Evolutionary conservation across 306 rosid genomes (phyloP).

Genomic region (Rosa persica): DNA sequence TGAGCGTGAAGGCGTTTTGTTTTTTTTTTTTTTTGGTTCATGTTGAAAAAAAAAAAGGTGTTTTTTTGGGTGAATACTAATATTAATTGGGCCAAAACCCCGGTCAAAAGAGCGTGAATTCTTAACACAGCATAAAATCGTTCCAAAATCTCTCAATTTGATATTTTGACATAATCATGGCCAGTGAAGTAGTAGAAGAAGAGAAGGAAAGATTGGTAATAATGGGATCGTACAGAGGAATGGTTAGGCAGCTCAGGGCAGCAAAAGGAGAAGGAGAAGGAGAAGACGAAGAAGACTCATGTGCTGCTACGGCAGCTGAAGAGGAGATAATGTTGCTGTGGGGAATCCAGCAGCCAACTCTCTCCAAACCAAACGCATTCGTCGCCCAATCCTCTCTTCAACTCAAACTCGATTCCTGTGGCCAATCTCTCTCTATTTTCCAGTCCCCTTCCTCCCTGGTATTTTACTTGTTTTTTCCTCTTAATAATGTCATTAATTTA

Average conservation of each 20-base stretch:
- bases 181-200: slow-evolving; percentile 1
- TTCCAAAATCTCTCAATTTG: background rate
- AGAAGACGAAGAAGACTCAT: background rate
- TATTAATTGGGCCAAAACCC: background rate
- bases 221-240: slow-evolving; percentile 30
- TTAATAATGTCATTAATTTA: background rate
- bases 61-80: no score
- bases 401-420: slow-evolving; percentile 67
- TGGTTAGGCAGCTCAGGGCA: slow-evolving; percentile 10
- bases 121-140: background rate
- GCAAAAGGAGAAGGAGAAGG: background rate
- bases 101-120: background rate
- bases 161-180: background rate
- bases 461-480: background rate
- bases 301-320: slow-evolving; percentile 43
- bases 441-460: slow-evolving; percentile 93
- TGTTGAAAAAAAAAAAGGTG: no score
- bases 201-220: slow-evolving; percentile 26
- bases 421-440: slow-evolving; percentile 73
- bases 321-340: slow-evolving; percentile 88
- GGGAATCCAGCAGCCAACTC: slow-evolving; percentile 79
- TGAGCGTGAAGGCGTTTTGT: no score
- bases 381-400: slow-evolving; percentile 71
- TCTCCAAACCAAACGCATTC: slow-evolving; percentile 69
- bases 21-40: no score